These are phyloP conservation scores for Pythium biforme DNA, from an alignment of 352 stramenopile genomes.

Conservation along the genomic window DNA sequence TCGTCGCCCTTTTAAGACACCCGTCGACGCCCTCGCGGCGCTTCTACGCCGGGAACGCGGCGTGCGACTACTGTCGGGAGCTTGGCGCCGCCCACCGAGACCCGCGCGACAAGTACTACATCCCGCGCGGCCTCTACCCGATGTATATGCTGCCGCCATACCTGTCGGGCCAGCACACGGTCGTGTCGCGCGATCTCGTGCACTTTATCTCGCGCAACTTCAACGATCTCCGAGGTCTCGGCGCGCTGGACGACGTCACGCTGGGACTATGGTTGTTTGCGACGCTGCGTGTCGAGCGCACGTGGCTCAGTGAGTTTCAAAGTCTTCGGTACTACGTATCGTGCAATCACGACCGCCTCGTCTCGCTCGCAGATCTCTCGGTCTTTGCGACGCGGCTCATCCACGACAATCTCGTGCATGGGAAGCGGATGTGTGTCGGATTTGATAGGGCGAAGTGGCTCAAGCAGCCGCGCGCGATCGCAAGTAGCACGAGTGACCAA, in stretches of 20 bases:
- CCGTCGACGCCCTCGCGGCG: not conserved
- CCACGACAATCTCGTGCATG: too few relatives aligned
- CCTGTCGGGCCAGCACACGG: not conserved
- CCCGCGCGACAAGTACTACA: conserved; percentile 22
- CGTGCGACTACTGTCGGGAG: not conserved
- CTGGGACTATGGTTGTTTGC: conserved; percentile 46
- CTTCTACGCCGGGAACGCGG: conserved; percentile 5
- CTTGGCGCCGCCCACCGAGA: conserved; percentile 25
- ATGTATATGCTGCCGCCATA: not conserved
- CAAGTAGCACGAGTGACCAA: too few relatives aligned
- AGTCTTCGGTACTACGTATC: conserved; percentile 32
- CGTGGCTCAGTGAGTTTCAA: conserved; percentile 38
- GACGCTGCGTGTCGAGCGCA: conserved; percentile 32
- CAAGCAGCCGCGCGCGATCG: too few relatives aligned
- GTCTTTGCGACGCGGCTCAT: too few relatives aligned
- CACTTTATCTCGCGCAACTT: conserved; percentile 32
- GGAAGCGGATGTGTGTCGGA: too few relatives aligned
- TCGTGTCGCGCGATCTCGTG: not conserved
- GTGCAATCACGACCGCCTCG: conserved; percentile 7
- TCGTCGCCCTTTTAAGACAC: not conserved
- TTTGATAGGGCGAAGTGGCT: too few relatives aligned
- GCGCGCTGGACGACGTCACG: conserved; percentile 42
- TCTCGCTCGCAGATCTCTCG: too few relatives aligned
- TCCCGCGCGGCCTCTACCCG: not conserved
- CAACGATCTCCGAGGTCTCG: conserved; percentile 4